phyloP scores from a whole-genome alignment of 2,329 filamentous ascomycete species.

The Stemphylium beticola region DNA sequence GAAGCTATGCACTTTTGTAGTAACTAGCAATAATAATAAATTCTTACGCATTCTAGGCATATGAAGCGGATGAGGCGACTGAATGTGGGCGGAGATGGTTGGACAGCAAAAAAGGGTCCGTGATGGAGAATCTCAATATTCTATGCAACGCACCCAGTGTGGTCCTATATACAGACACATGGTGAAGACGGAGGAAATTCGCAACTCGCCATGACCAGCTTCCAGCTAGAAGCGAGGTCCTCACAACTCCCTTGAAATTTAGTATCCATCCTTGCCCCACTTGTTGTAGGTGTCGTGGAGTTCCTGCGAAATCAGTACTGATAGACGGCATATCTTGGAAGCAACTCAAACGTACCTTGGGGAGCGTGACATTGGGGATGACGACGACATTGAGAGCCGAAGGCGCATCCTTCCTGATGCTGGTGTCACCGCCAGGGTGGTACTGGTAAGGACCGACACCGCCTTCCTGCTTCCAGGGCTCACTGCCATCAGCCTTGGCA shows the following conservation, averaged over 20 bases:
- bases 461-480: constrained; percentile 84
- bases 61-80: not conserved
- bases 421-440: constrained; percentile 81
- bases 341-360: constrained; percentile 60
- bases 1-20: not conserved
- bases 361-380: constrained; percentile 89
- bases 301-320: constrained; percentile 58
- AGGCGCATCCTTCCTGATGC: constrained; percentile 83
- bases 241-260: constrained; percentile 5
- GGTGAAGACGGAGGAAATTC: constrained; percentile 6
- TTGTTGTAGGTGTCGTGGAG: constrained; percentile 99
- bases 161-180: constrained; percentile 26
- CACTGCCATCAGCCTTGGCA: constrained; percentile 74
- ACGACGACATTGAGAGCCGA: constrained; percentile 95
- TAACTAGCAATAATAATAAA: not conserved
- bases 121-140: constrained; percentile 8
- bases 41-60: not conserved
- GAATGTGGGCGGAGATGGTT: not conserved
- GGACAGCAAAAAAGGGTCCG: not conserved
- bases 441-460: constrained; percentile 66
- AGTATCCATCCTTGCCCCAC: constrained; percentile 96
- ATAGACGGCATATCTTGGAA: not conserved
- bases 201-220: not conserved
- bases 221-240: not conserved
- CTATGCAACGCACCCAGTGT: constrained; percentile 5